Conservation (phyloP, 305 asterid genomes). For the Fraxinus sp. region DNA sequence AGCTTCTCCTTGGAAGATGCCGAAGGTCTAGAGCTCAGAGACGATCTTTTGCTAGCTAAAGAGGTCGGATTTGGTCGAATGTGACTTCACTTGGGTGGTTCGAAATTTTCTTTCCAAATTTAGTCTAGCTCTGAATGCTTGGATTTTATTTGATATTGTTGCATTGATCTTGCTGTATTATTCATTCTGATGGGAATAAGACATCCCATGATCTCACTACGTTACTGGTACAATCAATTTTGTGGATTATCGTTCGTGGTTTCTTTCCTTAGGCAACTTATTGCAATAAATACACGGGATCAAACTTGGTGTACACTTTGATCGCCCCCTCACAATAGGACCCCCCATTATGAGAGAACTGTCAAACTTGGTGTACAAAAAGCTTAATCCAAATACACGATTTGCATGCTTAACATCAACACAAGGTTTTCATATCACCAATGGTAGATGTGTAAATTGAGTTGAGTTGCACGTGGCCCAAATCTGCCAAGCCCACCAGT, state of each 20-base stretch:
- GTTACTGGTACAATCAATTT: neutral
- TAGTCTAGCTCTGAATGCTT: neutral
- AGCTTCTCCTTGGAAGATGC: neutral
- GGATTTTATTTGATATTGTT: neutral
- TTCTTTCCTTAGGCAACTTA: neutral
- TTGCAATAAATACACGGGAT: neutral
- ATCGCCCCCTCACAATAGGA: too few species aligned
- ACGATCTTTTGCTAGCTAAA: neutral
- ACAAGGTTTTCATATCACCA: too few species aligned
- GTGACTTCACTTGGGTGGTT: neutral
- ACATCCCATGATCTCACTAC: neutral
- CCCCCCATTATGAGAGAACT: too few species aligned
- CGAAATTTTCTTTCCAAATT: neutral
- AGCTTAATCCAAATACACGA: neutral
- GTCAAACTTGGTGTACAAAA: too few species aligned
- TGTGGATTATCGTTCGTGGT: neutral
- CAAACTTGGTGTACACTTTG: too few species aligned
- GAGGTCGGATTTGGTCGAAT: neutral
- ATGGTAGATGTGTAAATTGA: neutral
- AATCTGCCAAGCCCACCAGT: neutral
- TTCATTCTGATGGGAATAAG: neutral
- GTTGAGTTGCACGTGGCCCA: neutral
- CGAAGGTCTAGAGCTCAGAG: neutral
- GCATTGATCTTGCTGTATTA: neutral
- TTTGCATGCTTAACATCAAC: neutral